A percentile compares a stretch with the other conserved stretches of the same genome.
phyloP scores from a whole-genome alignment of 2,329 filamentous ascomycete species.

The Neonectria hederae region DNA sequence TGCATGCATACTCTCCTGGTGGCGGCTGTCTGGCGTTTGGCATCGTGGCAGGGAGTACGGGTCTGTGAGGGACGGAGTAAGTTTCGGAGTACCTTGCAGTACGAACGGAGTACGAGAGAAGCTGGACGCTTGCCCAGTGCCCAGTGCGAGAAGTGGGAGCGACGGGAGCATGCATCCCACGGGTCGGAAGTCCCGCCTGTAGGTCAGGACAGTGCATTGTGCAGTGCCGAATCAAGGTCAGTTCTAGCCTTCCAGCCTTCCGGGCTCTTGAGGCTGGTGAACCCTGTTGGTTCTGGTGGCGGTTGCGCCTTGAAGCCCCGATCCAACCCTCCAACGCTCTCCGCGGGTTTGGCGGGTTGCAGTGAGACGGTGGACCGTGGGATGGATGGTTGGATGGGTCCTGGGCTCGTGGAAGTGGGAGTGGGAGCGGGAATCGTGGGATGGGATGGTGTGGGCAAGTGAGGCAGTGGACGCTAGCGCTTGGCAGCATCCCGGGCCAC shows the following conservation, averaged over 20 bases:
- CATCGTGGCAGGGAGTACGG: constrained; percentile 1
- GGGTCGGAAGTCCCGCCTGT: constrained; percentile 1
- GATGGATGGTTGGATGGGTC: not conserved
- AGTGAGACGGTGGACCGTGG: constrained; percentile 24
- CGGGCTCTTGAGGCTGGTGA: constrained; percentile 17
- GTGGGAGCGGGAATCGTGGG: not conserved
- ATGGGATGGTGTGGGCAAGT: constrained; percentile 15
- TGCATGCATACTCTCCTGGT: constrained; percentile 13
- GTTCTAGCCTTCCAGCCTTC: constrained; percentile 21
- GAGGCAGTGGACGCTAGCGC: constrained; percentile 40
- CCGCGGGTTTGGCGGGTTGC: constrained; percentile 23
- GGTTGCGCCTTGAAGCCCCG: constrained; percentile 14
- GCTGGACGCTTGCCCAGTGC: not conserved
- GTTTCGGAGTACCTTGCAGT: too few relatives aligned
- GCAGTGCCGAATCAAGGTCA: constrained; percentile 20
- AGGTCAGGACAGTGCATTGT: constrained; percentile 19
- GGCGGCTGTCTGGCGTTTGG: constrained; percentile 28
- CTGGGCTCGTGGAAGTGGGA: not conserved
- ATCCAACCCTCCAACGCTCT: constrained; percentile 18
- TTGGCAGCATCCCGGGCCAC: constrained; percentile 32
- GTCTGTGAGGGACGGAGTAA: not conserved
- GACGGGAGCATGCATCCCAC: not conserved
- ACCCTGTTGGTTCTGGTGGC: constrained; percentile 29
- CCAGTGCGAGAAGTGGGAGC: too few relatives aligned
- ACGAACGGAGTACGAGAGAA: not conserved